Conservation (phyloP, 1,284 basidiomycete species). For the Moesziomyces sp. region DNA sequence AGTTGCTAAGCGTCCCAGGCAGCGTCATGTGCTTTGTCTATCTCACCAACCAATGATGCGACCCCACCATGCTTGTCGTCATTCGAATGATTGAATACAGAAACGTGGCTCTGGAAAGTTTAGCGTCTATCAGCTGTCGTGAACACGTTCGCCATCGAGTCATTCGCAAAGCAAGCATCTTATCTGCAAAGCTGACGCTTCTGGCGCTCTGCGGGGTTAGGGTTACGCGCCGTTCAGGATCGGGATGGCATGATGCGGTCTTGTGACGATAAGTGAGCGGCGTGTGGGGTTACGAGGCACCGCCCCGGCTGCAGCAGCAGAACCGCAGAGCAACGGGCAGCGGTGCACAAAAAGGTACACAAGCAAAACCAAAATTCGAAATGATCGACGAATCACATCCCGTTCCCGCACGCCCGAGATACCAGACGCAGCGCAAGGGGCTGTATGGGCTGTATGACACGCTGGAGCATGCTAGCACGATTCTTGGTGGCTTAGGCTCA, state of each 20-base stretch:
- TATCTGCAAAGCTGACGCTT: too few species aligned
- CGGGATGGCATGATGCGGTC: slow-evolving; percentile 2
- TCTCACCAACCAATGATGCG: too few species aligned
- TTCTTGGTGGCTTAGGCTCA: neutral
- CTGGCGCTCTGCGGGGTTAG: too few species aligned
- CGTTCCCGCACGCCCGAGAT: slow-evolving; percentile 16
- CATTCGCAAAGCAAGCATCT: too few species aligned
- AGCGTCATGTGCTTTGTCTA: too few species aligned
- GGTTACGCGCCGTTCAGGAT: neutral
- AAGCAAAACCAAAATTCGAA: slow-evolving; percentile 23
- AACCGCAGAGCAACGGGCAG: slow-evolving; percentile 4
- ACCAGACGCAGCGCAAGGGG: slow-evolving; percentile 16
- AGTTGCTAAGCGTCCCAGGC: too few species aligned
- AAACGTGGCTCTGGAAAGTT: too few species aligned
- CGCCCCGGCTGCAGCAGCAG: neutral
- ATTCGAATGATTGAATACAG: too few species aligned
- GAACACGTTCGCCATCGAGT: too few species aligned
- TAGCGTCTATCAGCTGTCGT: too few species aligned
- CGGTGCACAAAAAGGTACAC: neutral
- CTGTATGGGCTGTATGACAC: slow-evolving; percentile 11
- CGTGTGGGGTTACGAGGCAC: too few species aligned
- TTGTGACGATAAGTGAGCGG: slow-evolving; percentile 5
- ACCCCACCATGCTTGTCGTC: too few species aligned
- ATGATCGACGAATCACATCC: slow-evolving; percentile 39
- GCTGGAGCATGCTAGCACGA: slow-evolving; percentile 42